Evolutionary conservation across 2,329 filamentous ascomycete genomes (phyloP), one percentile per base, ranked within the genome.

Genomic region (Xylaria sp.): DNA sequence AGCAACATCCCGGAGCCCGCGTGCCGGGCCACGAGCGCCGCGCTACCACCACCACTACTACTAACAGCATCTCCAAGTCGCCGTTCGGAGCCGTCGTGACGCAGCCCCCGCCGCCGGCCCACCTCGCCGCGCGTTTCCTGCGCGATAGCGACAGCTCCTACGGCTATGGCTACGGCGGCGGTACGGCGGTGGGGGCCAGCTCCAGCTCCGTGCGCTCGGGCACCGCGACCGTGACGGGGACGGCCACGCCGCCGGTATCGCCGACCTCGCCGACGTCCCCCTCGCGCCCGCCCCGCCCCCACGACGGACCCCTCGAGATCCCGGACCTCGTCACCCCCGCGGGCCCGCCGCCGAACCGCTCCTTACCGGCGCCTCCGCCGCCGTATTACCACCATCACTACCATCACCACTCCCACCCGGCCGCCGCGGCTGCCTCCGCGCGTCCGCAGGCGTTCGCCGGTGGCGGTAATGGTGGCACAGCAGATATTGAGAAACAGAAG

Each of bases 321-420:
- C 71, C 73, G 0, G 71, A 71, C 21, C 61, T 69, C 1, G 63
- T 67, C 11, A 67, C 61, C 19, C 69, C 68, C 2, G 68, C 62
- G 19, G 76, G 77, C 0, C 77, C 79, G 0, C 77, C 78, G 0
- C 78, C 79, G 0, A 76, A 59, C 4, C 69, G 72, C n/a, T 75
- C 75, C 2, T 71, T 81, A 2, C 76, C 76, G 0, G 57, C 63
- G 3, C 57, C 64, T 0, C 65, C 69, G 5, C 50, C 54, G 50
- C 62, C 17, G 24, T 50, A 4, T 58, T 58, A 18, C 61, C 66
- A 2, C 47, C 54, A 1, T 67, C 67, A 0, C 65, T 63, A 9
- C 65, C 64, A 1, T 68, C 66, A 16, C 46, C 65, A 16, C 42
- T 60, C 49, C 50, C 57, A 9, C 22, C 55, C 2, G 37, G 37